phyloP scores from a whole-genome alignment of 1,139 yeast genomes.

The Scheffersomyces parashehatae region DNA sequence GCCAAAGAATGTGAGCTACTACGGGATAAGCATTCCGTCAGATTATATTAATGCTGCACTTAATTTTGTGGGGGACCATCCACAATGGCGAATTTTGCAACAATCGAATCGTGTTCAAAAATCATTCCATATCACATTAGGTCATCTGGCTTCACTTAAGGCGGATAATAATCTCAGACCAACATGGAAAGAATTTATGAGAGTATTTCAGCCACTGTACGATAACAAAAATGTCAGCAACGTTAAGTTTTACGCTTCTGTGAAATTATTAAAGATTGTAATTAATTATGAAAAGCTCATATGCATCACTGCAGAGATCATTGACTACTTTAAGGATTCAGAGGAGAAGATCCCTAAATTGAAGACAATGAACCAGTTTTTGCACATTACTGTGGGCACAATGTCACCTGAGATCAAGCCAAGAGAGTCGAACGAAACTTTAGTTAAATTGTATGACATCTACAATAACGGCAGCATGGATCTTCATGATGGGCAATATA shows the following conservation, averaged over 20 bases:
- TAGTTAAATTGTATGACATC: slow-evolving; percentile 8
- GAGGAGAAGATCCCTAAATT: slow-evolving; percentile 19
- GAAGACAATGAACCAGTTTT: slow-evolving; percentile 41
- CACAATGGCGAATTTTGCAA: slow-evolving; percentile 31
- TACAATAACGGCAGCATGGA: neutral
- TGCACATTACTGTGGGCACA: slow-evolving; percentile 82
- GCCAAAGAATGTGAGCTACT: slow-evolving; percentile 23
- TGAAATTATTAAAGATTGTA: slow-evolving; percentile 46
- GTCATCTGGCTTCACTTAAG: slow-evolving; percentile 48
- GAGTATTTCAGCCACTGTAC: slow-evolving; percentile 9
- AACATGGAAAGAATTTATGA: slow-evolving; percentile 23
- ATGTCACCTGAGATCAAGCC: slow-evolving; percentile 49
- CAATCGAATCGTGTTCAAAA: slow-evolving; percentile 45
- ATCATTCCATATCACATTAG: slow-evolving; percentile 76
- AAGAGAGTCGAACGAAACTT: slow-evolving; percentile 28
- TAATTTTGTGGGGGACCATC: slow-evolving; percentile 11
- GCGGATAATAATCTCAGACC: slow-evolving; percentile 19
- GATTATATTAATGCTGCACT: slow-evolving; percentile 7
- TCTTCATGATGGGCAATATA: neutral
- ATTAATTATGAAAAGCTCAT: slow-evolving; percentile 53
- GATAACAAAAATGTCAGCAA: slow-evolving; percentile 7
- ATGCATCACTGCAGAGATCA: slow-evolving; percentile 54
- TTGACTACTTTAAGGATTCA: slow-evolving; percentile 21
- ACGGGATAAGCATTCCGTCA: slow-evolving; percentile 26
- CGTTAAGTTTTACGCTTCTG: slow-evolving; percentile 29